Evolutionary conservation across 352 stramenopile species (phyloP).

Genomic region (Thraustotheca clavata): DNA sequence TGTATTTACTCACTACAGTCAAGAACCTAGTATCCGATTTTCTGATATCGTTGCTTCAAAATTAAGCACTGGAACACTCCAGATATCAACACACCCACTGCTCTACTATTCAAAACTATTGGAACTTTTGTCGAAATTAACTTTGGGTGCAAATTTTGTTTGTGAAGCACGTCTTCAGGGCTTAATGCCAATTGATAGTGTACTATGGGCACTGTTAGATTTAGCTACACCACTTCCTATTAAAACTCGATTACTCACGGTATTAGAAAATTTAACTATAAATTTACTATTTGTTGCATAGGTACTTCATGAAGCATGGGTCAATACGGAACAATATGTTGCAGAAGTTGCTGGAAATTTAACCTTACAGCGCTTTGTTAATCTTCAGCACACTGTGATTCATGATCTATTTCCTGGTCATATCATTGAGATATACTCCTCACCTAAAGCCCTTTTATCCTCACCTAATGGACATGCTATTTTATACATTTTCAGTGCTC

Average conservation of each 20-base stretch:
- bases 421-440: background rate
- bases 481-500: background rate
- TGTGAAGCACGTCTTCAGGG: slow-evolving; percentile 14
- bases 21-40: too few relatives aligned
- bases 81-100: background rate
- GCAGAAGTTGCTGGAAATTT: slow-evolving; percentile 1
- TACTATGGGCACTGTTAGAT: background rate
- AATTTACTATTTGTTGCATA: background rate
- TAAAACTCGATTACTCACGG: background rate
- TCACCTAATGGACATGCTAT: background rate
- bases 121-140: background rate
- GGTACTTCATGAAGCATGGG: slow-evolving; percentile 10
- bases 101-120: slow-evolving; percentile 9
- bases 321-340: slow-evolving; percentile 10
- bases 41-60: too few relatives aligned
- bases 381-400: background rate
- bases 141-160: slow-evolving; percentile 3
- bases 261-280: background rate
- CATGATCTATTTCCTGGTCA: background rate
- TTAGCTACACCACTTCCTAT: background rate
- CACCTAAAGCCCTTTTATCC: background rate
- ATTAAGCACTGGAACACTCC: background rate
- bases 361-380: background rate
- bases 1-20: too few relatives aligned
- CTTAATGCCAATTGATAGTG: background rate